These are phyloP conservation scores for Aphanomyces euteiches DNA, from an alignment of 352 stramenopile species.

Conservation along the genomic window DNA sequence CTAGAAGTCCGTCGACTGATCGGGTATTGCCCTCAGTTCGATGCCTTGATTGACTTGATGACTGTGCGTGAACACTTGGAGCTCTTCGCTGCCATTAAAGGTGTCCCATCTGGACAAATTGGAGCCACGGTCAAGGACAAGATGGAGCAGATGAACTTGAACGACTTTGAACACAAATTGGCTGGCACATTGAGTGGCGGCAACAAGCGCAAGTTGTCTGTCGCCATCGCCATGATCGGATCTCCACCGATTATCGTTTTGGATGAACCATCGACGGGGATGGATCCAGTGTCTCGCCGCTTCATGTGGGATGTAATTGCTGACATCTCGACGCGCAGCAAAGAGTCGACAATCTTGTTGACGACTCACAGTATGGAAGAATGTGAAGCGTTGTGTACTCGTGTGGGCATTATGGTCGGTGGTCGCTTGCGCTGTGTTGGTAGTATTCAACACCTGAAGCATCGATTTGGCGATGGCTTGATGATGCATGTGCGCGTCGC, in stretches of 20 bases:
- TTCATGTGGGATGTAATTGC: constrained; percentile 94
- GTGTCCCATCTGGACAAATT: constrained; percentile 44
- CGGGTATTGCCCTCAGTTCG: constrained; percentile 89
- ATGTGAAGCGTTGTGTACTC: constrained; percentile 90
- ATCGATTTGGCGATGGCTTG: constrained; percentile 81
- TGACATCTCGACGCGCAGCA: constrained; percentile 56
- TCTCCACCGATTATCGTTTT: constrained; percentile 85
- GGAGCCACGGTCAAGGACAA: constrained; percentile 63
- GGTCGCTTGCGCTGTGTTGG: constrained; percentile 93
- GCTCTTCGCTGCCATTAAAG: constrained; percentile 89
- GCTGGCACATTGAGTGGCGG: constrained; percentile 78
- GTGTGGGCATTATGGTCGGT: constrained; percentile 96
- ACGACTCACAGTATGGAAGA: constrained; percentile 97
- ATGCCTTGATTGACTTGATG: constrained; percentile 79
- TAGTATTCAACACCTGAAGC: constrained; percentile 88
- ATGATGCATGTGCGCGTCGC: constrained; percentile 57
- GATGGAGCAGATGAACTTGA: constrained; percentile 60
- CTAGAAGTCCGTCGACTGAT: constrained; percentile 59
- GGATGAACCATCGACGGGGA: constrained; percentile 89
- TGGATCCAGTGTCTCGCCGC: constrained; percentile 92
- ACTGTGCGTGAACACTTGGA: constrained; percentile 85
- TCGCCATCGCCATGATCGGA: constrained; percentile 94
- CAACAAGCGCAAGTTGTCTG: constrained; percentile 94
- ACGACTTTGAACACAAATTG: constrained; percentile 75
- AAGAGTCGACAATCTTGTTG: constrained; percentile 79